Base-by-base conservation (phyloP, 2,329 filamentous ascomycete species). In the Penicillium sp. region DNA sequence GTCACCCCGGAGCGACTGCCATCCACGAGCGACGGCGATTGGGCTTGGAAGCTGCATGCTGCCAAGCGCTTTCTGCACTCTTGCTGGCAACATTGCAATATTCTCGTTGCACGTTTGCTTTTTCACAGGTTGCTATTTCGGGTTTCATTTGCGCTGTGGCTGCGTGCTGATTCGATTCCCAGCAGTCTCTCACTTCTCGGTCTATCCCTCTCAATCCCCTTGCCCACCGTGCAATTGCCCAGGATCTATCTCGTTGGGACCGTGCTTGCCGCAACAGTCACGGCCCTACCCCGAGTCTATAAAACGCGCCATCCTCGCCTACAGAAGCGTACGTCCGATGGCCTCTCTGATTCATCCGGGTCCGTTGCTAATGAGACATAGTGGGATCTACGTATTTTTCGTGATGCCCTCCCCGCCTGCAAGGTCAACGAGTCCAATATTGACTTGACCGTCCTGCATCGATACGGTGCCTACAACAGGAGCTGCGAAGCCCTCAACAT, bases 311-410 rank as follows among this genome's bases (percentile, higher is more conserved):
- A 30, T 32, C 11, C 54, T 58, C 32, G 44, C 37, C 9, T 49
- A 45, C 13, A 36, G 45, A 48, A 52, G 47, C 17, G 56, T 58
- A 43, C 7, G 51, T 28, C 14, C 11, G 9, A 1, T 11, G 31
- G 16, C n/a, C 18, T 10, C 27, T 23, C 9, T 23, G 18, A 9
- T 23, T n/a, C n/a, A n/a, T n/a, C n/a, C n/a, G n/a, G n/a, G n/a
- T n/a, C 10, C 25, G 14, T 7, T 23, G 21, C 25, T 27, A n/a
- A 27, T n/a, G 6, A 6, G 6, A n/a, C 23, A 16, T 23, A 58
- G 57, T 59, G 57, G 57, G 56, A 59, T 26, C 47, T 65, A 21
- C 57, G 51, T 33, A 51, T 64, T 16, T 55, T 63, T 32, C 50
- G 47, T 31, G 53, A 54, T n/a, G 59, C 58, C 26, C 46, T 54